Evolutionary conservation across 2,329 filamentous ascomycete species (phyloP).

Genomic region (Chrysosporium queenslandicum): DNA sequence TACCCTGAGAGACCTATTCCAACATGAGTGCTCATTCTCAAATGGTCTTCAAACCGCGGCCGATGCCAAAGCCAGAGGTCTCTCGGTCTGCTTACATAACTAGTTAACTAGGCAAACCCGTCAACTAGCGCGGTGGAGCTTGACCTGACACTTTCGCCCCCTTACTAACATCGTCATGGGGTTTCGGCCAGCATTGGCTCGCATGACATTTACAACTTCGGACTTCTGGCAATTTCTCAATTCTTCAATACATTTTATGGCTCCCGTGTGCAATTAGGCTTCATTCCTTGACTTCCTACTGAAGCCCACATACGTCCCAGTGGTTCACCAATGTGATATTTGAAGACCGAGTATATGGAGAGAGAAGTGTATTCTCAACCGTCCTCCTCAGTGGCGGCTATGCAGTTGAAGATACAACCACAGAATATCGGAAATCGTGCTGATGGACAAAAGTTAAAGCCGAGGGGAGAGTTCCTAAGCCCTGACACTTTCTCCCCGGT

Average conservation of each 20-base stretch:
- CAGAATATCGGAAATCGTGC: neutral
- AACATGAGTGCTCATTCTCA: too few relatives aligned
- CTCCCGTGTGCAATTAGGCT: neutral
- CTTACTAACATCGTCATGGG: slow-evolving; percentile 2
- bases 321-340: slow-evolving; percentile 5
- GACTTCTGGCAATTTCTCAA: neutral
- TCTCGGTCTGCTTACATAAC: too few relatives aligned
- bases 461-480: slow-evolving; percentile 41
- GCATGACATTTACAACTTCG: neutral
- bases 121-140: too few relatives aligned
- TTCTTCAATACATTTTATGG: neutral
- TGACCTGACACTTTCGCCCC: neutral
- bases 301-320: too few relatives aligned
- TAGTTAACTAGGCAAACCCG: too few relatives aligned
- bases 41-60: too few relatives aligned
- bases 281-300: too few relatives aligned
- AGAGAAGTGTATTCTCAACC: neutral
- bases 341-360: neutral
- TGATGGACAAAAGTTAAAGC: slow-evolving; percentile 8
- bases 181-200: neutral
- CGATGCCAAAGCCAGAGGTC: too few relatives aligned
- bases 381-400: neutral
- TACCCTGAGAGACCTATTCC: too few relatives aligned
- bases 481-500: slow-evolving; percentile 70
- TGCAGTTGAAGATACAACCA: slow-evolving; percentile 7